A percentile compares a stretch with the other conserved stretches of the same genome.
Evolutionary conservation across 2,329 filamentous ascomycete genomes (phyloP).

Genomic region (Aureobasidium subglaciale): DNA sequence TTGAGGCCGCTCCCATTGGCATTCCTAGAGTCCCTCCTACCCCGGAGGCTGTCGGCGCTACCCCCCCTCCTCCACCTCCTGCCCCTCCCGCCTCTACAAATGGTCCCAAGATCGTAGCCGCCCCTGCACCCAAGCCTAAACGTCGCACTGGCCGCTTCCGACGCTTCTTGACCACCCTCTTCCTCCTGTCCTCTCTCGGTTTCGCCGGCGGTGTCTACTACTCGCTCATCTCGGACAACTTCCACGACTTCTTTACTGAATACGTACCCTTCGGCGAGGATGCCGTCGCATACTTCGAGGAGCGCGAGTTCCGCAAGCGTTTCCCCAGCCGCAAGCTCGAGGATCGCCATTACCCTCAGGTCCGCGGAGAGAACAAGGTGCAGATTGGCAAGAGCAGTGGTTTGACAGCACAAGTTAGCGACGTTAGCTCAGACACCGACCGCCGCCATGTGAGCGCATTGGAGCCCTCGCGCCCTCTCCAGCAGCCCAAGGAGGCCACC

Average conservation of each 20-base stretch:
- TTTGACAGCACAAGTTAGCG: slow-evolving; percentile 60
- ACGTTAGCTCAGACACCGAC: slow-evolving; percentile 52
- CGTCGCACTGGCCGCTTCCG: slow-evolving; percentile 68
- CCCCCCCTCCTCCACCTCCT: slow-evolving; percentile 18
- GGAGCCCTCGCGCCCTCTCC: slow-evolving; percentile 39
- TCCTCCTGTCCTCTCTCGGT: slow-evolving; percentile 67
- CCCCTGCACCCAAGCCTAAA: slow-evolving; percentile 43
- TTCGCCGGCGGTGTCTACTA: slow-evolving; percentile 90
- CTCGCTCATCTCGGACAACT: slow-evolving; percentile 89
- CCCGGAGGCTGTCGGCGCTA: slow-evolving; percentile 21
- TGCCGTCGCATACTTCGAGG: slow-evolving; percentile 89
- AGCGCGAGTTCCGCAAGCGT: slow-evolving; percentile 82
- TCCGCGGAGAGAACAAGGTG: slow-evolving; percentile 58
- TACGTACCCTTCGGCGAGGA: slow-evolving; percentile 93
- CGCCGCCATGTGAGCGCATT: slow-evolving; percentile 58
- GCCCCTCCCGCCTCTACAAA: slow-evolving; percentile 18
- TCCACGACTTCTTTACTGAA: slow-evolving; percentile 98
- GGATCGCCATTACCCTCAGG: slow-evolving; percentile 38
- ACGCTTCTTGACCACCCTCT: slow-evolving; percentile 67
- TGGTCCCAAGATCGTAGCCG: slow-evolving; percentile 30
- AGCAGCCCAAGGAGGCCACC: slow-evolving; percentile 19
- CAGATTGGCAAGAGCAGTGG: slow-evolving; percentile 82
- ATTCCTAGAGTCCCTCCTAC: slow-evolving; percentile 22
- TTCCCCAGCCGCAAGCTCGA: slow-evolving; percentile 54
- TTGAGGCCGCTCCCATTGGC: slow-evolving; percentile 17